phyloP scores from a whole-genome alignment of 1,284 basidiomycete genomes.

The Omphalotus olearius region DNA sequence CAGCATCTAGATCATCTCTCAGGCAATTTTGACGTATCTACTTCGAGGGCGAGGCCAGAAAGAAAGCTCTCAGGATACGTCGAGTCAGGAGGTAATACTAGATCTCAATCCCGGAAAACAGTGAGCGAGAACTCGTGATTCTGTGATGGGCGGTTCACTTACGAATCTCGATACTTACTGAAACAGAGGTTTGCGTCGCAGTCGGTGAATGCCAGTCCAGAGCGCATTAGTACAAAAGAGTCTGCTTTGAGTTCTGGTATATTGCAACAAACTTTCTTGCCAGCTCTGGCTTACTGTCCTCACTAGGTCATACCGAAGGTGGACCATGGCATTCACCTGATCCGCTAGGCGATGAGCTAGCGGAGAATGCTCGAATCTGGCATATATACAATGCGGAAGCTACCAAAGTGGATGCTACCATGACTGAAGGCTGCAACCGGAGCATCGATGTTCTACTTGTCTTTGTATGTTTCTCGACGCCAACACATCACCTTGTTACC shows the following conservation, averaged over 20 bases:
- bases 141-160: neutral
- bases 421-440: slow-evolving; percentile 32
- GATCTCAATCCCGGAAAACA: slow-evolving; percentile 2
- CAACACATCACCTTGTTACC: too few relatives aligned
- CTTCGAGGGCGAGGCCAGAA: neutral
- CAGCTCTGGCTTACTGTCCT: slow-evolving; percentile 24
- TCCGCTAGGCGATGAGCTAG: slow-evolving; percentile 13
- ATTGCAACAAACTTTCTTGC: slow-evolving; percentile 31
- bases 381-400: slow-evolving; percentile 35
- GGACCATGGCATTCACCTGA: neutral
- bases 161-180: neutral
- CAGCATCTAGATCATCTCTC: neutral
- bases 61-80: slow-evolving; percentile 2
- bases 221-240: neutral
- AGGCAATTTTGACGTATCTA: neutral
- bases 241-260: too few relatives aligned
- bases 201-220: neutral
- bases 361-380: slow-evolving; percentile 30
- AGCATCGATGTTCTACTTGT: slow-evolving; percentile 39
- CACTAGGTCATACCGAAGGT: too few relatives aligned
- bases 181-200: neutral
- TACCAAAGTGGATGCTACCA: slow-evolving; percentile 27
- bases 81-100: neutral
- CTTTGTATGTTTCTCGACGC: slow-evolving; percentile 30
- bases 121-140: neutral